These are phyloP conservation scores for Sphaerulina vaccinii DNA, from an alignment of 2,329 filamentous ascomycete species.

Conservation along the genomic window DNA sequence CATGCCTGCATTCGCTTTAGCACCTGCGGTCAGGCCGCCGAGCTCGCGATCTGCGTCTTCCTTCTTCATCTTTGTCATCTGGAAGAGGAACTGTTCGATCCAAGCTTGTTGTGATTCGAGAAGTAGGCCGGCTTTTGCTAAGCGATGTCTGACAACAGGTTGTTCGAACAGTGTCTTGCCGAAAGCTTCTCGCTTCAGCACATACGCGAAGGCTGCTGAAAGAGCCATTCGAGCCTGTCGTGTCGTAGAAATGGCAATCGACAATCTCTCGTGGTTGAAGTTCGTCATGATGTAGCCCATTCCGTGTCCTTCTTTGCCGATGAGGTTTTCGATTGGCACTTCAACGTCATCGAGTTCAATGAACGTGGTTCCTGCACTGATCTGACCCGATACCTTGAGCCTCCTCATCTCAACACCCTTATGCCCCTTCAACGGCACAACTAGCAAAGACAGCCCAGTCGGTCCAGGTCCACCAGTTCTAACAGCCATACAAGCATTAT, in stretches of 20 bases:
- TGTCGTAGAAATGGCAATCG: slow-evolving; percentile 64
- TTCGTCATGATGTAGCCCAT: slow-evolving; percentile 39
- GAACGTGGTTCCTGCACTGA: slow-evolving; percentile 67
- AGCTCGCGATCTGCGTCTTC: slow-evolving; percentile 62
- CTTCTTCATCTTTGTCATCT: slow-evolving; percentile 62
- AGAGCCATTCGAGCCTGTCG: slow-evolving; percentile 63
- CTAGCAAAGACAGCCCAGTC: slow-evolving; percentile 62
- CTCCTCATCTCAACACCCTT: slow-evolving; percentile 67
- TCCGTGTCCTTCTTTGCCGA: slow-evolving; percentile 67
- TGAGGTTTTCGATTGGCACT: slow-evolving; percentile 68
- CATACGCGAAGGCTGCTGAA: slow-evolving; percentile 60
- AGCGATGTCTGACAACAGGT: slow-evolving; percentile 69
- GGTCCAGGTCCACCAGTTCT: slow-evolving; percentile 67
- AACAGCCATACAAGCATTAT: slow-evolving; percentile 69
- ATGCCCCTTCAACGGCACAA: slow-evolving; percentile 67
- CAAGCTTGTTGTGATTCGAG: slow-evolving; percentile 70
- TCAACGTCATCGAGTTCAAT: slow-evolving; percentile 74
- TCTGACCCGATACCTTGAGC: slow-evolving; percentile 65
- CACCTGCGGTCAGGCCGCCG: slow-evolving; percentile 69
- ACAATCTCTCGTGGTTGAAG: slow-evolving; percentile 75
- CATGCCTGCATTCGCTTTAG: slow-evolving; percentile 70
- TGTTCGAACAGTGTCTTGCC: slow-evolving; percentile 70
- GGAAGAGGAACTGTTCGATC: slow-evolving; percentile 69
- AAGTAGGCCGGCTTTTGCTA: slow-evolving; percentile 67
- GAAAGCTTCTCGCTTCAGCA: slow-evolving; percentile 65